Percentiles rank a stretch among this genome's conserved stretches.
Evolutionary conservation across 2,329 filamentous ascomycete genomes (phyloP).

Genomic region (Neonectria magnoliae): DNA sequence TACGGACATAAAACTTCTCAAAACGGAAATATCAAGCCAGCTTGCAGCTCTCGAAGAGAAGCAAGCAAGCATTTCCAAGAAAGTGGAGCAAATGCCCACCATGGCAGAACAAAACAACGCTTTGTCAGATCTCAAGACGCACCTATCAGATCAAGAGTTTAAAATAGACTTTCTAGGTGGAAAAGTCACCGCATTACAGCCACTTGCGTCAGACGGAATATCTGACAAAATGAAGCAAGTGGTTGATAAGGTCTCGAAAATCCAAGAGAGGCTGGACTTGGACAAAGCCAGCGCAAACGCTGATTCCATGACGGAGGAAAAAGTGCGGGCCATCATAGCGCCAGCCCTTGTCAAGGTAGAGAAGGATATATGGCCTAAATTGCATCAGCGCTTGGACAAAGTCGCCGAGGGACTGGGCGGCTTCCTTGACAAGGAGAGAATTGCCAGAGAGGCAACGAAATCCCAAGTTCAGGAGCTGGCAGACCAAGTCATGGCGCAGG

Average conservation of each 20-base stretch:
- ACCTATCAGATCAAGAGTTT: slow-evolving; percentile 13
- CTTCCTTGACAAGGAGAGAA: slow-evolving; percentile 36
- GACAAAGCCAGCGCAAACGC: background rate
- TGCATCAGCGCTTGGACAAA: background rate
- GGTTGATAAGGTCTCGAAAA: slow-evolving; percentile 6
- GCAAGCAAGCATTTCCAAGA: background rate
- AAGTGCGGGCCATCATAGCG: slow-evolving; percentile 20
- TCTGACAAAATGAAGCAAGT: slow-evolving; percentile 10
- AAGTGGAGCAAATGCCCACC: background rate
- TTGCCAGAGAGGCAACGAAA: slow-evolving; percentile 21
- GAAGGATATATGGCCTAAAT: slow-evolving; percentile 12
- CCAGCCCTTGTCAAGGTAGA: slow-evolving; percentile 21
- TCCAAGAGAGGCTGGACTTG: slow-evolving; percentile 4
- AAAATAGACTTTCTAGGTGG: slow-evolving; percentile 18
- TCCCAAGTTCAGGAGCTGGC: slow-evolving; percentile 6
- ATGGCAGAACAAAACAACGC: background rate
- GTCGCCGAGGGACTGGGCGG: slow-evolving; percentile 29
- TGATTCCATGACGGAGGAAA: slow-evolving; percentile 12
- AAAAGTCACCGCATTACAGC: slow-evolving; percentile 10
- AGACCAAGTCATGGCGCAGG: background rate
- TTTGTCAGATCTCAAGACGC: background rate
- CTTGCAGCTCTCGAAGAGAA: background rate
- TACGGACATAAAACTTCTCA: background rate
- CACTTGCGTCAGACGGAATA: slow-evolving; percentile 1
- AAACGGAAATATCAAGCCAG: background rate